Evolutionary conservation across 192 early-diverging fungal species (phyloP).

Genomic region (Funneliformis geosporum): DNA sequence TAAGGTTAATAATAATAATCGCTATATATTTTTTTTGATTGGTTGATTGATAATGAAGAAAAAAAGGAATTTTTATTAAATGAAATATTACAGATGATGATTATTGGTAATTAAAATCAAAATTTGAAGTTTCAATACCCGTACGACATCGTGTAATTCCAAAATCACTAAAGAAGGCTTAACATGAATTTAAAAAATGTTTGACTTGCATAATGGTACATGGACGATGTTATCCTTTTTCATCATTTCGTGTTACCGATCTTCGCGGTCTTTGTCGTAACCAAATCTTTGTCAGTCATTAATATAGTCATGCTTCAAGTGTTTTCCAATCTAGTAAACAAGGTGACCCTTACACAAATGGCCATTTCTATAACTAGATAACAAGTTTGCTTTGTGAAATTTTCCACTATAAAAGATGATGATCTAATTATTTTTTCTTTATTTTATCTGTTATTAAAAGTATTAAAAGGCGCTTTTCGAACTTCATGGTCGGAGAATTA

Average conservation of each 20-base stretch:
- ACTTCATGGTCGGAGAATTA: background rate
- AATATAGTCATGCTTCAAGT: background rate
- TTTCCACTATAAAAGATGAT: background rate
- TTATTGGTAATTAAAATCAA: background rate
- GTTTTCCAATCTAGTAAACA: slow-evolving; percentile 20
- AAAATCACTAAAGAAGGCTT: background rate
- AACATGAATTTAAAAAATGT: background rate
- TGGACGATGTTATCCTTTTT: background rate
- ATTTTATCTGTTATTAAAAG: background rate
- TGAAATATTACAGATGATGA: background rate
- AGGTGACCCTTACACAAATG: background rate
- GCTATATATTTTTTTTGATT: background rate
- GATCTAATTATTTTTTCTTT: background rate
- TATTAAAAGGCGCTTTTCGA: background rate
- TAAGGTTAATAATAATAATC: background rate
- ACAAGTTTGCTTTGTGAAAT: background rate
- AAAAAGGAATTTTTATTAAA: background rate
- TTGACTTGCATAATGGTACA: background rate
- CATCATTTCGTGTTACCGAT: background rate
- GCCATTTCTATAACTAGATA: background rate
- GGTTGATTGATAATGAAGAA: background rate
- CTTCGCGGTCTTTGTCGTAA: background rate
- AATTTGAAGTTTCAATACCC: background rate
- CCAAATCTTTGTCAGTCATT: background rate
- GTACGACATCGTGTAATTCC: background rate